Conservation (phyloP, 345 rosid genomes). For the Durio zibethinus region DNA sequence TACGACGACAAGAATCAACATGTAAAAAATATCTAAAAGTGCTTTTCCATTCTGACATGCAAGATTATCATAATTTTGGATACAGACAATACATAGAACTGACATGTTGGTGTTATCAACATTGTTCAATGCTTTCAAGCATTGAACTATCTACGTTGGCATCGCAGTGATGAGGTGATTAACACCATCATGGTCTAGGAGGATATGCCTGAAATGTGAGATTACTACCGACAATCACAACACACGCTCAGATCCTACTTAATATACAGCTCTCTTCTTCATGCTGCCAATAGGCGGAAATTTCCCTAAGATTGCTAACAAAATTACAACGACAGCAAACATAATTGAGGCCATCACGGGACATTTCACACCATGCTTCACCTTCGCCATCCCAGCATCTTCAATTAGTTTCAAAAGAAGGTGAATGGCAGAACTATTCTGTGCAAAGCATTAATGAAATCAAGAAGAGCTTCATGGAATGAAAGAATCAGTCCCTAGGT, state of each 20-base stretch:
- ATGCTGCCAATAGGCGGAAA: background rate
- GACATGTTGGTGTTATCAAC: background rate
- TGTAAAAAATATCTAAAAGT: background rate
- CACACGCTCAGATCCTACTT: background rate
- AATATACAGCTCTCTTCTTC: background rate
- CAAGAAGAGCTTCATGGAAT: background rate
- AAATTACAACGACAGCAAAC: background rate
- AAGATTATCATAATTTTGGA: background rate
- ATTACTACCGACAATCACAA: constrained; percentile 1
- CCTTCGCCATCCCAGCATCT: background rate
- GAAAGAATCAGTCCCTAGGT: constrained; percentile 50
- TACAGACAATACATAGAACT: background rate
- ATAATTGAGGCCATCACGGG: background rate
- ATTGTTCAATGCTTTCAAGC: background rate
- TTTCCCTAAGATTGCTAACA: background rate
- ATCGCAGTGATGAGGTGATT: background rate
- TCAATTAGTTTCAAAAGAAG: background rate
- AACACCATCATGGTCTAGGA: no score
- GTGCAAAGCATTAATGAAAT: background rate
- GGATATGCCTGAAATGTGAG: background rate
- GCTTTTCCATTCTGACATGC: background rate
- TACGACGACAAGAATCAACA: background rate
- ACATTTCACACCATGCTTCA: background rate
- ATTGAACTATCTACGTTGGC: constrained; percentile 3
- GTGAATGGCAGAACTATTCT: background rate